A percentile compares a stretch with the other conserved stretches of the same genome.
Conservation (phyloP, 441 rosid genomes). For the Erodium texanum region DNA sequence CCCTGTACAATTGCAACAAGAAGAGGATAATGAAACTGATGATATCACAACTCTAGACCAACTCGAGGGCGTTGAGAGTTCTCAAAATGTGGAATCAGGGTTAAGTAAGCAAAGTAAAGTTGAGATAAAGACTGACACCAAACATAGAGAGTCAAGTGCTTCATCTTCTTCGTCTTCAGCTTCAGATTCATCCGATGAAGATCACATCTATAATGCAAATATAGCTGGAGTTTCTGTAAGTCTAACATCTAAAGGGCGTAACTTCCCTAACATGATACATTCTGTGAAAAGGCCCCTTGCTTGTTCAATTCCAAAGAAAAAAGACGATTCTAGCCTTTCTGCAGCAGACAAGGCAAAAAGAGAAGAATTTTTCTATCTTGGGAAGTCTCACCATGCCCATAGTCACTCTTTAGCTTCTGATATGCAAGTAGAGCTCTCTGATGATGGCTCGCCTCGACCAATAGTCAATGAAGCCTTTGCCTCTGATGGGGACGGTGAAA, state of each 20-base stretch:
- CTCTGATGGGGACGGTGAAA: slow-evolving; percentile 42
- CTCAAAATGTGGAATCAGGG: slow-evolving; percentile 22
- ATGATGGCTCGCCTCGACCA: slow-evolving; percentile 63
- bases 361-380: slow-evolving; percentile 32
- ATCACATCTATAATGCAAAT: slow-evolving; percentile 17
- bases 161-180: slow-evolving; percentile 26
- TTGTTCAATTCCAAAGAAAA: slow-evolving; percentile 29
- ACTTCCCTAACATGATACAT: slow-evolving; percentile 23
- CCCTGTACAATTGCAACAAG: slow-evolving; percentile 10
- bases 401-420: slow-evolving; percentile 73
- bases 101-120: slow-evolving; percentile 21
- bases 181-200: slow-evolving; percentile 14
- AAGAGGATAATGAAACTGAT: slow-evolving; percentile 17
- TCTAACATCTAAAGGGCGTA: slow-evolving; percentile 21
- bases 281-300: slow-evolving; percentile 22
- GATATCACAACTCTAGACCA: slow-evolving; percentile 6
- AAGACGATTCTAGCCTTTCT: slow-evolving; percentile 32
- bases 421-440: slow-evolving; percentile 89
- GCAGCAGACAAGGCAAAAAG: slow-evolving; percentile 31
- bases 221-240: slow-evolving; percentile 19
- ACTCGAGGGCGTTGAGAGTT: slow-evolving; percentile 14
- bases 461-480: slow-evolving; percentile 42
- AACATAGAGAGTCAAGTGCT: slow-evolving; percentile 22
- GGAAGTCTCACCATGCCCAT: slow-evolving; percentile 36
- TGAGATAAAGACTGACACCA: slow-evolving; percentile 20